Evolutionary conservation across 75 land plant genomes (phyloP), one percentile per base, ranked within the genome.

Genomic region (Larix kaempferi): DNA sequence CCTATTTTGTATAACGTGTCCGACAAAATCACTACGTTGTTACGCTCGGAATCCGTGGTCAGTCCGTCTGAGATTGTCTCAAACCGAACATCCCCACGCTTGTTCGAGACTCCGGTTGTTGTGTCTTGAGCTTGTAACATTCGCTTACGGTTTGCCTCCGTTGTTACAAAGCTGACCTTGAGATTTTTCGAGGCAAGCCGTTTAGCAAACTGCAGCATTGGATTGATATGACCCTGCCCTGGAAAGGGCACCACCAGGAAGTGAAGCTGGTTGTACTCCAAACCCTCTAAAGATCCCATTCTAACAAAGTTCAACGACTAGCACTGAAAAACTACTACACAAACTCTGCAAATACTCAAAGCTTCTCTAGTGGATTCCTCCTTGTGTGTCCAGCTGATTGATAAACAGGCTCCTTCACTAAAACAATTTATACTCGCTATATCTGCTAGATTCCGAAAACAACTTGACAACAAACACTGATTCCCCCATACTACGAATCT

Each of bases 231-330:
- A 19, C 80, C 80, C 23, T 72, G 76, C 2, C 61, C 56, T 27
- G 77, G 77, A 35, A 74, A 56, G 4, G 80, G 80, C 33, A 79
- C 26, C n/a, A 79, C 80, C 80, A 79, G 19, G 23, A 37, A 63
- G 56, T 79, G 80, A 23, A 76, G 29, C 2, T 49, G 54, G 11
- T 2, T 49, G 12, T 49, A 1, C 12, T 49, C 54, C 0, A 10
- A 10, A 11, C 54, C 54, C 11, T 10, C 54, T 10, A 11, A 49
- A 49, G 10, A 49, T 11, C 54, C 54, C 54, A 49, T 49, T 49
- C 54, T 49, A 11, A 1, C 10, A 49, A 49, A 49, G 12, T 49
- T 11, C 54, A 49, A 49, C 54, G 54, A 49, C 11, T 49, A 10
- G 11, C 2, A 49, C 11, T 11, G 54, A 49, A 49, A 10, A 49